Conservation (phyloP, 495 filamentous ascomycete species). For the Trichocladium uniseriatum region DNA sequence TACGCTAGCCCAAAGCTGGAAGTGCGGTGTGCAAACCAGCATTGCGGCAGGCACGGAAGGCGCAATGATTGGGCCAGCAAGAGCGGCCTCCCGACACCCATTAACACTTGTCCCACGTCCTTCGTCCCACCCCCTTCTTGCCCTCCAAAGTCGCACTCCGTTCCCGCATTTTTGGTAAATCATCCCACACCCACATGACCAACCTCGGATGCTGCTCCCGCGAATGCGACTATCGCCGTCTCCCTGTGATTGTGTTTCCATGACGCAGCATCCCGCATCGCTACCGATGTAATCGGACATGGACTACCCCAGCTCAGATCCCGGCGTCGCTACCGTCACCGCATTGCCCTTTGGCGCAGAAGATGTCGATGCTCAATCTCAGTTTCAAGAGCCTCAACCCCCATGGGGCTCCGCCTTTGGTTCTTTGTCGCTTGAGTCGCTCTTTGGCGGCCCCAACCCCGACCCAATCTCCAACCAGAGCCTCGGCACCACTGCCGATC, state of each 20-base stretch:
- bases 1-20: conserved; percentile 13
- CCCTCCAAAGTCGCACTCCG: conserved; percentile 4
- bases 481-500: neutral
- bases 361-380: neutral
- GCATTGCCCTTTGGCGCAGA: neutral
- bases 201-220: neutral
- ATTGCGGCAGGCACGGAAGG: conserved; percentile 3
- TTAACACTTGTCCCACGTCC: too few relatives aligned
- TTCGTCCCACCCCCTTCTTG: neutral
- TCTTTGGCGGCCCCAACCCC: too few relatives aligned
- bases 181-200: conserved; percentile 1
- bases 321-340: neutral
- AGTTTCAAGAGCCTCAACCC: neutral
- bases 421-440: neutral
- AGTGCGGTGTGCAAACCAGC: conserved; percentile 11
- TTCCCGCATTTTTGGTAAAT: conserved; percentile 8
- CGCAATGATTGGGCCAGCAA: conserved; percentile 6
- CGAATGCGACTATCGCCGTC: neutral
- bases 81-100: conserved; percentile 6
- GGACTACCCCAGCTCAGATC: neutral
- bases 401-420: neutral
- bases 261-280: too few relatives aligned
- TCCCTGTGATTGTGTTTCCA: neutral
- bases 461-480: too few relatives aligned
- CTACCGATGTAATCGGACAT: conserved; percentile 2